A percentile compares a stretch with the other conserved stretches of the same genome.
These are phyloP conservation scores for Ophiostoma novo-ulmi DNA, from an alignment of 2,329 filamentous ascomycete species.

Conservation along the genomic window DNA sequence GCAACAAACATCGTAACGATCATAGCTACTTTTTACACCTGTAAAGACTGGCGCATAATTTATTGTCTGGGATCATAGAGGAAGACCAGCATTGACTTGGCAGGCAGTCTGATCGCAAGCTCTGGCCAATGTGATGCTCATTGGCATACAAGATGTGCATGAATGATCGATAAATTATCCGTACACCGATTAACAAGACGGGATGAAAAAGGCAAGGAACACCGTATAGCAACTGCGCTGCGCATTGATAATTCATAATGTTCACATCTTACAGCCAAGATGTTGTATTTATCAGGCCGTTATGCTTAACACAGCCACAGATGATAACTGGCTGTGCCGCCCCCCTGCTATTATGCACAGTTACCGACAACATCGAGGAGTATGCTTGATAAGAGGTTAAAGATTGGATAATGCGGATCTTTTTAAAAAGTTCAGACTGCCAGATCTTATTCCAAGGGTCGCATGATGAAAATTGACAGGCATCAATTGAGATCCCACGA, in stretches of 20 bases:
- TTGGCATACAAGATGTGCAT: not conserved
- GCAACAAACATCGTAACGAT: not conserved
- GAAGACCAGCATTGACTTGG: not conserved
- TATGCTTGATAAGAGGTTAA: not conserved
- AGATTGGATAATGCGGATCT: not conserved
- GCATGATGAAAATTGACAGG: not conserved
- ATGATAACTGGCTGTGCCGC: not conserved
- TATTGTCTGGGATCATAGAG: not conserved
- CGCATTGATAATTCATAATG: not conserved
- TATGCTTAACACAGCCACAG: not conserved
- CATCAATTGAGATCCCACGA: not conserved
- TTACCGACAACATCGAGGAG: not conserved
- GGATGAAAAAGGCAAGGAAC: not conserved
- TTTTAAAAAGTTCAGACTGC: not conserved
- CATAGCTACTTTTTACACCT: not conserved
- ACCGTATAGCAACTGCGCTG: not conserved
- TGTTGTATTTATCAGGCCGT: not conserved
- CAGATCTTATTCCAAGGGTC: not conserved
- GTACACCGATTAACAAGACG: not conserved
- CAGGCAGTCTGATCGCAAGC: conserved; percentile 1
- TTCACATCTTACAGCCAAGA: not conserved
- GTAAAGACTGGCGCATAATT: not conserved
- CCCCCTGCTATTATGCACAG: conserved; percentile 1
- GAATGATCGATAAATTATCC: not conserved
- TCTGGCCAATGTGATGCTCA: not conserved